Conservation (phyloP, 2,329 filamentous ascomycete genomes). For the Ceratocystiopsis minuta region DNA sequence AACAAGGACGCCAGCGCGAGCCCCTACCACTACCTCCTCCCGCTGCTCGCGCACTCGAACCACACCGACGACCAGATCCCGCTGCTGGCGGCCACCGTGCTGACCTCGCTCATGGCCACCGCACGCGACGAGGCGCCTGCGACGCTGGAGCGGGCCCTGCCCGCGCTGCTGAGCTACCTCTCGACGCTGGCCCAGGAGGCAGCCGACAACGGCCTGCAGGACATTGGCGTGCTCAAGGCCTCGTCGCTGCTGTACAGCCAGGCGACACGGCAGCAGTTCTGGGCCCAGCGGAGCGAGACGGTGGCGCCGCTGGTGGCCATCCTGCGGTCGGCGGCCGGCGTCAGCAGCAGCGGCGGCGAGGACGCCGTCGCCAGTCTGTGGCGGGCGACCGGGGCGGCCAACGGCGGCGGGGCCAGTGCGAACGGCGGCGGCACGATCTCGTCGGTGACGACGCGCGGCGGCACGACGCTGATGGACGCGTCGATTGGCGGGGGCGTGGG, state of each 20-base stretch:
- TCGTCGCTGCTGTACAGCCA: constrained; percentile 65
- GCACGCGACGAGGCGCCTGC: constrained; percentile 44
- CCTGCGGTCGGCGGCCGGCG: constrained; percentile 58
- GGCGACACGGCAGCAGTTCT: constrained; percentile 65
- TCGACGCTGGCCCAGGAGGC: constrained; percentile 60
- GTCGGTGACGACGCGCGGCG: constrained; percentile 12
- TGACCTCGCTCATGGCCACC: constrained; percentile 59
- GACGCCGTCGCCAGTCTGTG: constrained; percentile 39
- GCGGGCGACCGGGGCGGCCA: constrained; percentile 25
- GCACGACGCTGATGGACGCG: constrained; percentile 31
- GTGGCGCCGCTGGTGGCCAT: constrained; percentile 68
- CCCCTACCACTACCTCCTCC: constrained; percentile 70
- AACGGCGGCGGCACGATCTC: constrained; percentile 2
- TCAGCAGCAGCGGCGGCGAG: constrained; percentile 38
- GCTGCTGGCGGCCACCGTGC: constrained; percentile 72
- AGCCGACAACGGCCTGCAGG: constrained; percentile 75
- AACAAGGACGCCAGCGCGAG: constrained; percentile 44
- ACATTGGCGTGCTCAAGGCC: constrained; percentile 86
- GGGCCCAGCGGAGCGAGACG: constrained; percentile 77
- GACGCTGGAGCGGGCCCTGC: constrained; percentile 54
- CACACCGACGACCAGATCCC: constrained; percentile 62
- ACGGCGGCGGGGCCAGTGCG: constrained; percentile 1
- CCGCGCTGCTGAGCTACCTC: constrained; percentile 71
- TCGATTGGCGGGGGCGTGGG: constrained; percentile 65
- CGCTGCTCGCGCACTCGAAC: constrained; percentile 64